Conservation (phyloP, 805 yeast genomes). For the Pichia rugopelliculosa region DNA sequence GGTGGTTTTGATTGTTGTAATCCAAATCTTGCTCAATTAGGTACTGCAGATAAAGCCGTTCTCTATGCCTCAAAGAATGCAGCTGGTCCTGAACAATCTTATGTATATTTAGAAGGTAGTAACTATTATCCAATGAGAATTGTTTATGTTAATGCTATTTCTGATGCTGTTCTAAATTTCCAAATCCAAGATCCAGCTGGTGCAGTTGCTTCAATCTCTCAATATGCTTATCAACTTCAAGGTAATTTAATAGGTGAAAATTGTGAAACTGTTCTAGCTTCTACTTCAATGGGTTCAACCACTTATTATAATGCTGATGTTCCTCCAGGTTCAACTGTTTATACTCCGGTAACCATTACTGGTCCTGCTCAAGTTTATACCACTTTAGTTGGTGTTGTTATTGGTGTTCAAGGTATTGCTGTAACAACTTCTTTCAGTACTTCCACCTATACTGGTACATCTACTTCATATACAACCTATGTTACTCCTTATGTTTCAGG, state of each 20-base stretch:
- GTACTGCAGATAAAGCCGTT: conserved; percentile 4
- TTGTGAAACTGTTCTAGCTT: neutral
- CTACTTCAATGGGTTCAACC: conserved; percentile 1
- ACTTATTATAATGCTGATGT: conserved; percentile 1
- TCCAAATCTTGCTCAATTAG: conserved; percentile 5
- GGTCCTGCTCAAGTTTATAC: neutral
- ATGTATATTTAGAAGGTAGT: conserved; percentile 13
- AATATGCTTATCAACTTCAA: conserved; percentile 7
- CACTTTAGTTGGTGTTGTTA: conserved; percentile 1
- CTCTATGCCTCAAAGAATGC: conserved; percentile 7
- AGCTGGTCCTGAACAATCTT: conserved; percentile 1
- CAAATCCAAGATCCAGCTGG: conserved; percentile 12
- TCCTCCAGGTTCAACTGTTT: conserved; percentile 4
- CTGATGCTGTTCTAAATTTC: conserved; percentile 10
- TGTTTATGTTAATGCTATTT: conserved; percentile 12
- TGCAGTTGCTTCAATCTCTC: neutral
- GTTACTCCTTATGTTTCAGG: neutral
- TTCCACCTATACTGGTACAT: neutral
- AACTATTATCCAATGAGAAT: conserved; percentile 16
- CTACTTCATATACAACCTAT: neutral
- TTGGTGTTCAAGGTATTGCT: conserved; percentile 5
- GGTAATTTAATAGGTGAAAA: neutral
- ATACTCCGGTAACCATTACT: conserved; percentile 1
- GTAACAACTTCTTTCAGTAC: neutral
- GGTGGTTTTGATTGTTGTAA: conserved; percentile 31